A percentile compares a stretch with the other conserved stretches of the same genome.
These are phyloP conservation scores for Handroanthus guayacan DNA, from an alignment of 257 asterid species.

Conservation along the genomic window DNA sequence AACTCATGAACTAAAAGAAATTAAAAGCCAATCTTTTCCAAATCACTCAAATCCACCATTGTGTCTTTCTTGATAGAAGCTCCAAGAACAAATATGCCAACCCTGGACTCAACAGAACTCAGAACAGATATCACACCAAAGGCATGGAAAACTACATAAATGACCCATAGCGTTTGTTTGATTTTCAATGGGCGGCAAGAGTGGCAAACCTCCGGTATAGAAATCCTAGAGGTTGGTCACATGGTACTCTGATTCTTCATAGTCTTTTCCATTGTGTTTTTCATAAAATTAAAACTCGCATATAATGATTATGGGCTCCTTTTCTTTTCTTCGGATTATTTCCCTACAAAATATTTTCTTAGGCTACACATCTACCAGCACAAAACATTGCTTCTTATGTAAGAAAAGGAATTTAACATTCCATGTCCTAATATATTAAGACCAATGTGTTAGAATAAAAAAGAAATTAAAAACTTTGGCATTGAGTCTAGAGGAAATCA, in stretches of 20 bases:
- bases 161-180: not conserved
- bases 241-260: not conserved
- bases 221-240: not conserved
- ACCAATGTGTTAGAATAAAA: not conserved
- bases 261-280: not conserved
- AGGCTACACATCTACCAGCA: not conserved
- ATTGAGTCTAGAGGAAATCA: not conserved
- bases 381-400: not conserved
- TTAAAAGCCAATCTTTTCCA: slow-evolving; percentile 6
- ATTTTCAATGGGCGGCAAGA: slow-evolving; percentile 1
- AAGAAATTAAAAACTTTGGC: not conserved
- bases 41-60: slow-evolving; percentile 2
- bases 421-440: not conserved
- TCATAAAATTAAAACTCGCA: not conserved
- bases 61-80: not conserved
- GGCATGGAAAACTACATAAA: not conserved
- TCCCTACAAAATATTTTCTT: not conserved
- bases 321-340: not conserved
- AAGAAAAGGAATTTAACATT: slow-evolving; percentile 3
- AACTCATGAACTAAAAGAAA: slow-evolving; percentile 8
- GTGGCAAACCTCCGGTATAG: slow-evolving; percentile 10
- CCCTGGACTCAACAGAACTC: not conserved
- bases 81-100: not conserved
- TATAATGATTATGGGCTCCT: not conserved
- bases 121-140: not conserved